Percentiles rank a stretch among this genome's conserved stretches.
Evolutionary conservation across 2,329 filamentous ascomycete species (phyloP).

Genomic region (Ophiostoma tasmaniense): DNA sequence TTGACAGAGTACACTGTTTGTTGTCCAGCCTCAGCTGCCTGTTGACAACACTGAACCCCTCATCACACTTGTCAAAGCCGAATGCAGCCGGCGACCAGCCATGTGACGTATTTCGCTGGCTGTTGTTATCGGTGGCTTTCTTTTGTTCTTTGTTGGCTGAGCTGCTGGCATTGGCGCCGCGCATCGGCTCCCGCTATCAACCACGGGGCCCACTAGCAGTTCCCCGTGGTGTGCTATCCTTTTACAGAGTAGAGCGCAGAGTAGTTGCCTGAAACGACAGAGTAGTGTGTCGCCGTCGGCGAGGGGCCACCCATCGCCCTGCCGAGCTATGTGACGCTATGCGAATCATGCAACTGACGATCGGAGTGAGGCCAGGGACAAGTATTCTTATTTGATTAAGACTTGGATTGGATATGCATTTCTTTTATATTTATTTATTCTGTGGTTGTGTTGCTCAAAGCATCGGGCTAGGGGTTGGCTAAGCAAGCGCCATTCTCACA

Average conservation of each 20-base stretch:
- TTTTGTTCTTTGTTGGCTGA: not conserved
- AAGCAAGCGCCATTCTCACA: too few species aligned
- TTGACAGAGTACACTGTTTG: not conserved
- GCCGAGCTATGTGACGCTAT: not conserved
- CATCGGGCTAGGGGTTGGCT: too few species aligned
- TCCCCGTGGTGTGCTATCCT: not conserved
- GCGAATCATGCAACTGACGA: not conserved
- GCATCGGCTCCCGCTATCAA: slow-evolving; percentile 16
- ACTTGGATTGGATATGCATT: not conserved
- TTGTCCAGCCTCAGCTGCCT: not conserved
- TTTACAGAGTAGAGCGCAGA: not conserved
- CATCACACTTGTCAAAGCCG: slow-evolving; percentile 4
- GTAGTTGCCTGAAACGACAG: slow-evolving; percentile 8
- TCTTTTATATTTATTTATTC: not conserved
- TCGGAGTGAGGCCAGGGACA: not conserved
- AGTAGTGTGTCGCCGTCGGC: slow-evolving; percentile 6
- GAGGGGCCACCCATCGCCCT: not conserved
- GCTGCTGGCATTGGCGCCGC: slow-evolving; percentile 5
- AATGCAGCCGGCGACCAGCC: slow-evolving; percentile 14
- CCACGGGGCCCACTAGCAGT: slow-evolving; percentile 10
- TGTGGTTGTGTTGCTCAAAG: not conserved
- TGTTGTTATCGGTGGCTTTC: slow-evolving; percentile 10
- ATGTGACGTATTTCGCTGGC: slow-evolving; percentile 16
- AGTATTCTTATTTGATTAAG: not conserved
- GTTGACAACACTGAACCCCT: slow-evolving; percentile 8